Base-by-base conservation (phyloP, 257 asterid species). In the Handroanthus guayacan region DNA sequence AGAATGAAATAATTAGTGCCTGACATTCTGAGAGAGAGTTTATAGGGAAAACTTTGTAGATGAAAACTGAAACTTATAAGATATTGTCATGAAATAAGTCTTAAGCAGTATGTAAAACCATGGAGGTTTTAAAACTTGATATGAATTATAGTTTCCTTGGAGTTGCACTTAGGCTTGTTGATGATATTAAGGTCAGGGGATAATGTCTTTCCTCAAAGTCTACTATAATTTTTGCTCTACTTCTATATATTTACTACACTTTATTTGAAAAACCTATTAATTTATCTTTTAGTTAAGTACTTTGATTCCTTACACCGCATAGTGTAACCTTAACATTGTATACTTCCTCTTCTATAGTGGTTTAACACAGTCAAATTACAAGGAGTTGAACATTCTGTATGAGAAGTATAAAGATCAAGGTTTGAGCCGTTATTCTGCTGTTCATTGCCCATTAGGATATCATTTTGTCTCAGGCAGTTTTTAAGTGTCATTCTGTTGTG, bases 381-480 rank as follows among this genome's bases (percentile, higher is more conserved):
- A 86, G 73, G 98, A 91, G 72, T 72, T 93, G 81, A 91, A 89
- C 72, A 79, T 89, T 68, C 80, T 93, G 76, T 93, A 90, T 50
- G 87, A 87, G 74, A 93, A 88, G 80, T 90, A 93, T 82, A 93
- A 81, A 74, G 91, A 88, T 67, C 92, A 85, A 91, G 97, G 98
- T 91, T 62, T 51, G 83, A 61, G 9, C 9, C 9, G 17, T 9
- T 68, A 13, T 34, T 84, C 50, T 67, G 76, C 25, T 51, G 57
- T 52, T 73, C 68, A 38, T 51, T 39, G 52, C 44, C 44, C 20
- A 47, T 54, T 72, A 41, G 39, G 20, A 37, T 52, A 48, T 20
- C 14, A 47, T 16, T 63, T 16, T 55, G 64, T 54, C 55, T n/a
- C 14, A 5, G 37, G 3, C 41, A 36, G 41, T 72, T 57, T 58